Conservation (phyloP, 768 basidiomycete genomes). For the Gymnopilus dilepis region DNA sequence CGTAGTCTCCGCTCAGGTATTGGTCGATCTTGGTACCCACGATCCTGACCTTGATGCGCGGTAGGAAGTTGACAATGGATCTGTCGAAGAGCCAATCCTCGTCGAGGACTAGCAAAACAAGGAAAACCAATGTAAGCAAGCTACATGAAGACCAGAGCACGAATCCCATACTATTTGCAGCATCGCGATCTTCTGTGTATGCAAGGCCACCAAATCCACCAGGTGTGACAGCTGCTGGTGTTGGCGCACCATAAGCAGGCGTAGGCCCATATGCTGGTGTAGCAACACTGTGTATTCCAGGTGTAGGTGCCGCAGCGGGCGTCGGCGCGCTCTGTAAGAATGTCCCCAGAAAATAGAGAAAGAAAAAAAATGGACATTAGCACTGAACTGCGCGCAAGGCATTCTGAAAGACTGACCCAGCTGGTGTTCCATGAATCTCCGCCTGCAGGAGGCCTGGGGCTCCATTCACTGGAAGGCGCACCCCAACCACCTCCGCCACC, state of each 20-base stretch:
- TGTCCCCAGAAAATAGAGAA: background rate
- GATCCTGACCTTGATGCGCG: slow-evolving; percentile 45
- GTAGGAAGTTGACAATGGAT: slow-evolving; percentile 31
- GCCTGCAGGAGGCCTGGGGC: background rate
- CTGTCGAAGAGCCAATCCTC: slow-evolving; percentile 49
- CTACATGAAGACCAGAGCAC: background rate
- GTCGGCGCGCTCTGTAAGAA: slow-evolving; percentile 56
- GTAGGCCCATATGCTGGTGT: slow-evolving; percentile 42
- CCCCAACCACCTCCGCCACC: slow-evolving; percentile 2
- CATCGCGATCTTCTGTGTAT: slow-evolving; percentile 5
- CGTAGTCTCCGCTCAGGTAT: slow-evolving; percentile 44
- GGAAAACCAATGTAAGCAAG: slow-evolving; percentile 6
- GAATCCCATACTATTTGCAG: slow-evolving; percentile 22
- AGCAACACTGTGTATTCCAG: slow-evolving; percentile 38
- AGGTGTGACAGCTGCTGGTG: slow-evolving; percentile 46
- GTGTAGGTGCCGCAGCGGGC: slow-evolving; percentile 53
- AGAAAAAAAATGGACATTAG: background rate
- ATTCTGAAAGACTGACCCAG: slow-evolving; percentile 14
- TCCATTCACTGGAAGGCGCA: slow-evolving; percentile 1
- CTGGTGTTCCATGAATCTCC: background rate
- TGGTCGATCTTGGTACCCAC: slow-evolving; percentile 37
- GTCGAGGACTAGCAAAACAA: slow-evolving; percentile 34
- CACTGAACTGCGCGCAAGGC: background rate
- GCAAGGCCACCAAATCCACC: slow-evolving; percentile 25
- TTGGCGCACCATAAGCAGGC: slow-evolving; percentile 40